Conservation (phyloP, 2,329 filamentous ascomycete genomes). For the Colletotrichum costaricense region DNA sequence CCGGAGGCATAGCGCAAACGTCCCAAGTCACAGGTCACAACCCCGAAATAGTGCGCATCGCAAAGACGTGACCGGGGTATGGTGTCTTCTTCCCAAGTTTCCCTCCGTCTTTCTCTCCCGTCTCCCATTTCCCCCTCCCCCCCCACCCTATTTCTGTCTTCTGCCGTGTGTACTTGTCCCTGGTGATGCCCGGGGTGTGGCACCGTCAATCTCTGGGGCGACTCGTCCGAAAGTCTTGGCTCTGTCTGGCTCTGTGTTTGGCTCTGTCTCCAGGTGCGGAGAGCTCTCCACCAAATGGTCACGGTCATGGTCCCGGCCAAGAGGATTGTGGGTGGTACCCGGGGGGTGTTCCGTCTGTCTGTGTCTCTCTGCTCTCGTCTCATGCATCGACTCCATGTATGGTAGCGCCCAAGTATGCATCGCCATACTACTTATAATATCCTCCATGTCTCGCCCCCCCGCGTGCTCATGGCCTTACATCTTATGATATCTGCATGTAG, state of each 20-base stretch:
- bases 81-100: background rate
- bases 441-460: background rate
- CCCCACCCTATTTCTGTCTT: too few relatives aligned
- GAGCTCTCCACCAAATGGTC: background rate
- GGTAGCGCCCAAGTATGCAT: background rate
- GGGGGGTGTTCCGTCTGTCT: background rate
- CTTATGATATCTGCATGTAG: background rate
- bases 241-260: slow-evolving; percentile 12
- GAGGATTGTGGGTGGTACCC: background rate
- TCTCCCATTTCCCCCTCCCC: background rate
- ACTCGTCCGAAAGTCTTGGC: slow-evolving; percentile 24
- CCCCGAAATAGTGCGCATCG: background rate
- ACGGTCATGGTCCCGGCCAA: background rate
- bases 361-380: background rate
- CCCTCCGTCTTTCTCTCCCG: background rate
- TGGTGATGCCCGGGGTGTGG: slow-evolving; percentile 7
- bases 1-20: background rate
- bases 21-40: background rate
- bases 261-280: slow-evolving; percentile 12
- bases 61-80: background rate
- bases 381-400: background rate
- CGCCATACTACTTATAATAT: slow-evolving; percentile 19
- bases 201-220: background rate
- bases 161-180: background rate
- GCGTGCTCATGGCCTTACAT: background rate